Conservation (phyloP, 1,284 basidiomycete species). For the Paramarasmius palmivorus region DNA sequence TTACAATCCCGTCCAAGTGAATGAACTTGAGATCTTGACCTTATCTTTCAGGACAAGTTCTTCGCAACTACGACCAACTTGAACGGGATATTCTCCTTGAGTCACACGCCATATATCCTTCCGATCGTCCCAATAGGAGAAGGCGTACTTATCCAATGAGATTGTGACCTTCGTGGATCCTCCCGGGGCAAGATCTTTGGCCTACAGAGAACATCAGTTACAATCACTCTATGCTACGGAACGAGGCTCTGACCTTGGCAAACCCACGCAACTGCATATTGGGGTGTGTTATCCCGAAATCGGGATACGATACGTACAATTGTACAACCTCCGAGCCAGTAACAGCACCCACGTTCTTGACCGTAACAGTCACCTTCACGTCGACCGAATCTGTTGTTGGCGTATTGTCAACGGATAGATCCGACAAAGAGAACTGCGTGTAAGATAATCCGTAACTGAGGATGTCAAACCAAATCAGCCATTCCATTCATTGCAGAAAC, state of each 20-base stretch:
- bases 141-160: conserved; percentile 50
- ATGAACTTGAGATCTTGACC: conserved; percentile 10
- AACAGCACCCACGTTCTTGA: conserved; percentile 58
- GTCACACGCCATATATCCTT: conserved; percentile 17
- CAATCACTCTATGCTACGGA: no score
- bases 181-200: conserved; percentile 46
- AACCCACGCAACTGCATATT: no score
- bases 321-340: conserved; percentile 69
- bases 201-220: no score
- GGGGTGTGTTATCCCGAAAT: conserved; percentile 57
- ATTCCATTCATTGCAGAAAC: not conserved
- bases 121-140: conserved; percentile 21
- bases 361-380: conserved; percentile 41
- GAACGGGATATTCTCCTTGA: conserved; percentile 18
- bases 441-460: conserved; percentile 70
- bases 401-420: conserved; percentile 35
- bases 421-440: conserved; percentile 61
- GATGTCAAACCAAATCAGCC: no score
- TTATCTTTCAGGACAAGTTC: conserved; percentile 8
- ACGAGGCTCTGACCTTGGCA: no score
- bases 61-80: conserved; percentile 17
- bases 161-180: conserved; percentile 38
- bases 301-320: conserved; percentile 62
- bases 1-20: conserved; percentile 19
- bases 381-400: conserved; percentile 32